A percentile compares a stretch with the other conserved stretches of the same genome.
Evolutionary conservation across 108 stramenopile genomes (phyloP).

Genomic region (Cyclostephanos invisitatus): DNA sequence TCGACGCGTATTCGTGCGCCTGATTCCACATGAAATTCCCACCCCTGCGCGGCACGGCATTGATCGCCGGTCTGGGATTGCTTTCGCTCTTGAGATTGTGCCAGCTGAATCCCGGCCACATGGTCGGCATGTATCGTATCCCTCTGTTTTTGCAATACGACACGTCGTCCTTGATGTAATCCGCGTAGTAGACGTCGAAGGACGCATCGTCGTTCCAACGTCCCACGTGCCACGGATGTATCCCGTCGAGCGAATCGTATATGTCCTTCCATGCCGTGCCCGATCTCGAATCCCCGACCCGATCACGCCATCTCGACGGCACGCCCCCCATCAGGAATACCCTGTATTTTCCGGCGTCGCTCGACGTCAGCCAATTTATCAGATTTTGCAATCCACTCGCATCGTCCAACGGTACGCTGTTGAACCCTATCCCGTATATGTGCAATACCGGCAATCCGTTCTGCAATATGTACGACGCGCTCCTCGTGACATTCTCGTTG

Average conservation of each 20-base stretch:
- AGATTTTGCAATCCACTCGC: conserved; percentile 20
- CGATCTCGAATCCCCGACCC: not conserved
- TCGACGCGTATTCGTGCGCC: conserved; percentile 20
- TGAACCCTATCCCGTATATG: conserved; percentile 44
- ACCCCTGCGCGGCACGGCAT: conserved; percentile 37
- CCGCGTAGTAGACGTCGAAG: conserved; percentile 13
- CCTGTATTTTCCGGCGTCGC: conserved; percentile 11
- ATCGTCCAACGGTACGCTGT: conserved; percentile 12
- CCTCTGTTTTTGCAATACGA: conserved; percentile 23
- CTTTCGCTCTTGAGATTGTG: conserved; percentile 28
- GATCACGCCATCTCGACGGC: conserved; percentile 18
- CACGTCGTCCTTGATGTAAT: conserved; percentile 25
- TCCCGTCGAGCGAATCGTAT: conserved; percentile 39
- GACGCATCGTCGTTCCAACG: conserved; percentile 12
- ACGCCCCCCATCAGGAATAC: conserved; percentile 34
- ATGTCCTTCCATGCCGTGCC: conserved; percentile 23
- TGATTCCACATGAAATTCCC: conserved; percentile 51
- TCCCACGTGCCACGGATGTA: conserved; percentile 55
- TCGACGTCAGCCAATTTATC: conserved; percentile 27
- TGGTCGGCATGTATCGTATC: conserved; percentile 53
- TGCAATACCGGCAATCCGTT: conserved; percentile 36
- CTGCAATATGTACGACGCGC: conserved; percentile 44
- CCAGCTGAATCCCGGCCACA: conserved; percentile 54
- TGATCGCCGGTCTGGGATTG: conserved; percentile 6
- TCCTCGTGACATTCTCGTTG: conserved; percentile 38